Evolutionary conservation across 176 grass and related monocot genomes (phyloP), one percentile per base, ranked within the genome.

Genomic region (Ampelocalamus luodianensis): DNA sequence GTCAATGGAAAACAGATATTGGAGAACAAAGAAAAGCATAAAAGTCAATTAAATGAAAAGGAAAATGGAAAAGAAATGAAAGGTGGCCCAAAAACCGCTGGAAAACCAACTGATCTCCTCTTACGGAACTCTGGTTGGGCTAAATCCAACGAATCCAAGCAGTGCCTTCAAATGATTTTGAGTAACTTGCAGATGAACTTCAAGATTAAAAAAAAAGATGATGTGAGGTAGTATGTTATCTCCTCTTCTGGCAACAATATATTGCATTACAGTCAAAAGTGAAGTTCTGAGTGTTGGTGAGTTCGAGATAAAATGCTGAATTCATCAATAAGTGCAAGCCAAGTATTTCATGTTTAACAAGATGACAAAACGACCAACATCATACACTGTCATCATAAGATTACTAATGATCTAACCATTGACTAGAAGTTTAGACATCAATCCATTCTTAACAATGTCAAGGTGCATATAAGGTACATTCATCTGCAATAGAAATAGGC

Each of bases 51-150:
- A 40, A 45, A 17, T 12, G 15, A 14, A 46, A 45, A 42, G 6
- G 20, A 20, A 77, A 78, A 63, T 45, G 14, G 8, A 46, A 63
- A 78, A 29, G 39, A 78, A 78, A 45, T 16, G n/a, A 46, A 63
- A 63, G n/a, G 20, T 44, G 10, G 15, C n/a, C 42, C 17, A 4
- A 46, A 60, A 78, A 44, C 23, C 18, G 15, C 16, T 12, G 59
- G 59, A 61, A 61, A 61, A 23, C 23, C 26, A 61, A 2, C 56
- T 5, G n/a, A 60, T 78, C 10, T 77, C 55, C 20, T 10, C 37
- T 44, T 39, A 77, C 7, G 45, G 6, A n/a, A 68, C 18, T 59
- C 24, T 59, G 10, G 5, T 34, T 56, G 51, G 26, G 62, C 68
- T 56, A 68, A 54, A 45, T 46, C 68, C 32, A 29, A 29, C 29